Evolutionary conservation across 805 yeast species (phyloP).

Genomic region (Candida insectalens): DNA sequence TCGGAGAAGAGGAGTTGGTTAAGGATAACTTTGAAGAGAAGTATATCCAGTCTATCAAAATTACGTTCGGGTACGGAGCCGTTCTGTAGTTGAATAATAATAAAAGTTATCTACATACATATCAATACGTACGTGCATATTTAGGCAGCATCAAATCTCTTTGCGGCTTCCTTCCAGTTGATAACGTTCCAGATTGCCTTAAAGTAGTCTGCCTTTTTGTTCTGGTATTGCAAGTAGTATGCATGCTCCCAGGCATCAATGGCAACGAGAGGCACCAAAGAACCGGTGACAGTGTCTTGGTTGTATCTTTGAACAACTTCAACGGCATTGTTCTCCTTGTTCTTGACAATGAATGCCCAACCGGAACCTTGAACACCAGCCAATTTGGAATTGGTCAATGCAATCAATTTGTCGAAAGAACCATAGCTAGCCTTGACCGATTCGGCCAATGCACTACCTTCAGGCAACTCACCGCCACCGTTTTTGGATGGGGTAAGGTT

Average conservation of each 20-base stretch:
- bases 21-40: constrained; percentile 79
- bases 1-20: constrained; percentile 90
- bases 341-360: constrained; percentile 87
- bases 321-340: constrained; percentile 61
- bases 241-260: constrained; percentile 98
- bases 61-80: constrained; percentile 94
- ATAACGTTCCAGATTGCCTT: constrained; percentile 90
- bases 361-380: constrained; percentile 94
- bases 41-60: constrained; percentile 80
- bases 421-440: constrained; percentile 62
- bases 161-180: constrained; percentile 87
- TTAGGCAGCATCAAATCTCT: constrained; percentile 41
- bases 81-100: constrained; percentile 38
- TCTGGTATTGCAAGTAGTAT: constrained; percentile 86
- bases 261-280: constrained; percentile 68
- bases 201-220: constrained; percentile 86
- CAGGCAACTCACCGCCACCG: constrained; percentile 70
- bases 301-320: constrained; percentile 76
- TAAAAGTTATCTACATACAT: not conserved
- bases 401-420: constrained; percentile 56
- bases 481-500: constrained; percentile 66
- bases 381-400: constrained; percentile 54
- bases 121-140: not conserved
- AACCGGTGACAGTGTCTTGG: constrained; percentile 77
- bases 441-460: constrained; percentile 45